Conservation (phyloP, 2,329 filamentous ascomycete genomes). For the Fusarium albosuccineum region DNA sequence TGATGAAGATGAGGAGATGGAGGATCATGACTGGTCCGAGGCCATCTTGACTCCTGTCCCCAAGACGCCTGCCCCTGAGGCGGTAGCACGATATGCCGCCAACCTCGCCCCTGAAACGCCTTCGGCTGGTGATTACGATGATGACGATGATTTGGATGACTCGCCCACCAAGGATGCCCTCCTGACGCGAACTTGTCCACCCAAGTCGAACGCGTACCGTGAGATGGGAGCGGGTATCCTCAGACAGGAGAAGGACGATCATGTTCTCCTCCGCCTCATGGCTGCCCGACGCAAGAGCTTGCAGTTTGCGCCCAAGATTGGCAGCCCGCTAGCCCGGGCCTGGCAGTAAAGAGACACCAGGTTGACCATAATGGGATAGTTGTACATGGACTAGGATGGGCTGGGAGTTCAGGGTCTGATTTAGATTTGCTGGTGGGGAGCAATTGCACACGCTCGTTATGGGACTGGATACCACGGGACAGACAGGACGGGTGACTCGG, state of each 20-base stretch:
- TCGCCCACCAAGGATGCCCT: slow-evolving; percentile 55
- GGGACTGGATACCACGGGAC: slow-evolving; percentile 41
- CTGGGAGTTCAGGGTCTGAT: slow-evolving; percentile 34
- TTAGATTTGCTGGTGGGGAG: slow-evolving; percentile 22
- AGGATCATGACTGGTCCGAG: slow-evolving; percentile 58
- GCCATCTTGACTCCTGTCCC: slow-evolving; percentile 67
- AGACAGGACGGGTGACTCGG: slow-evolving; percentile 38
- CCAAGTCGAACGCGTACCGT: slow-evolving; percentile 57
- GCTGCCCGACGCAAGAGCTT: slow-evolving; percentile 81
- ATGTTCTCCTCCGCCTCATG: slow-evolving; percentile 73
- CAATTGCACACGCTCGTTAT: slow-evolving; percentile 40
- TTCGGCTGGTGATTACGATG: slow-evolving; percentile 49
- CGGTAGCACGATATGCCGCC: slow-evolving; percentile 65
- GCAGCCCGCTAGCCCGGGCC: slow-evolving; percentile 75
- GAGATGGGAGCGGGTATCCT: slow-evolving; percentile 61
- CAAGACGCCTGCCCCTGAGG: slow-evolving; percentile 69
- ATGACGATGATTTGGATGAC: slow-evolving; percentile 43
- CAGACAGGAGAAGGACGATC: slow-evolving; percentile 65
- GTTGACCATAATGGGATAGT: slow-evolving; percentile 16
- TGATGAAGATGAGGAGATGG: slow-evolving; percentile 54
- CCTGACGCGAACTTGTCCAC: slow-evolving; percentile 67
- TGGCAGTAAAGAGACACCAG: slow-evolving; percentile 55
- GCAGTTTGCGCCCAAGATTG: slow-evolving; percentile 81
- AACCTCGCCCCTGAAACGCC: slow-evolving; percentile 62
- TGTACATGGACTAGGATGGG: slow-evolving; percentile 31